These are phyloP conservation scores for Fusarium pseudograminearum DNA, from an alignment of 2,329 filamentous ascomycete genomes.

Conservation along the genomic window DNA sequence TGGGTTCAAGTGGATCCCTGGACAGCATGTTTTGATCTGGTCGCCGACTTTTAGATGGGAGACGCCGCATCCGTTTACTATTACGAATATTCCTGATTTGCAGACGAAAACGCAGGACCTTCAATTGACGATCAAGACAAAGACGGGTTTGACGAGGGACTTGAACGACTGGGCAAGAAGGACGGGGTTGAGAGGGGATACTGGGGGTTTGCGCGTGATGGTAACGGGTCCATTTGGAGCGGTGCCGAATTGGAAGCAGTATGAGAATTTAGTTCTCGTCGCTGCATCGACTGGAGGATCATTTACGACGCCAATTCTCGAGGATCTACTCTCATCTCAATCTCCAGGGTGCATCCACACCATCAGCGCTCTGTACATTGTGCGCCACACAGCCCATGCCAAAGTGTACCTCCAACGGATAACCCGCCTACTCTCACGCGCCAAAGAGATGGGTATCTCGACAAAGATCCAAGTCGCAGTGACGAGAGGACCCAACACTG, in stretches of 20 bases:
- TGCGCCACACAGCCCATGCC: slow-evolving; percentile 34
- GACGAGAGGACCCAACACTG: slow-evolving; percentile 18
- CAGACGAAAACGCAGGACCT: slow-evolving; percentile 35
- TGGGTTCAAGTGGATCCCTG: slow-evolving; percentile 41
- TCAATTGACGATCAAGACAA: slow-evolving; percentile 43
- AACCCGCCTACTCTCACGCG: slow-evolving; percentile 24
- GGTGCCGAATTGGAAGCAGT: slow-evolving; percentile 44
- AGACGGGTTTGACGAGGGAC: slow-evolving; percentile 38
- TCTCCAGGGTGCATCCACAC: slow-evolving; percentile 39
- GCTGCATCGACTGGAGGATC: slow-evolving; percentile 44
- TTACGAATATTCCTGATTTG: slow-evolving; percentile 26
- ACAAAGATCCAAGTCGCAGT: slow-evolving; percentile 41
- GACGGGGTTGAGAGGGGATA: slow-evolving; percentile 18
- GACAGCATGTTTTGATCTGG: slow-evolving; percentile 48
- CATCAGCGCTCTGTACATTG: slow-evolving; percentile 42
- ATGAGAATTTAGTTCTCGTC: slow-evolving; percentile 41
- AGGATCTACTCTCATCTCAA: slow-evolving; percentile 37
- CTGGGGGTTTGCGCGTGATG: slow-evolving; percentile 34
- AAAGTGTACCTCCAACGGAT: slow-evolving; percentile 39
- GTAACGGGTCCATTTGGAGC: slow-evolving; percentile 43
- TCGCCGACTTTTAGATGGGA: slow-evolving; percentile 42
- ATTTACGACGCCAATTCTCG: slow-evolving; percentile 42
- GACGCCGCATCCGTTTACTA: slow-evolving; percentile 46
- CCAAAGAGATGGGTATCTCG: slow-evolving; percentile 43
- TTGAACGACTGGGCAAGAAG: slow-evolving; percentile 44